A percentile compares a stretch with the other conserved stretches of the same genome.
These are phyloP conservation scores for Apiospora saccharicola DNA, from an alignment of 2,329 filamentous ascomycete species.

Conservation along the genomic window DNA sequence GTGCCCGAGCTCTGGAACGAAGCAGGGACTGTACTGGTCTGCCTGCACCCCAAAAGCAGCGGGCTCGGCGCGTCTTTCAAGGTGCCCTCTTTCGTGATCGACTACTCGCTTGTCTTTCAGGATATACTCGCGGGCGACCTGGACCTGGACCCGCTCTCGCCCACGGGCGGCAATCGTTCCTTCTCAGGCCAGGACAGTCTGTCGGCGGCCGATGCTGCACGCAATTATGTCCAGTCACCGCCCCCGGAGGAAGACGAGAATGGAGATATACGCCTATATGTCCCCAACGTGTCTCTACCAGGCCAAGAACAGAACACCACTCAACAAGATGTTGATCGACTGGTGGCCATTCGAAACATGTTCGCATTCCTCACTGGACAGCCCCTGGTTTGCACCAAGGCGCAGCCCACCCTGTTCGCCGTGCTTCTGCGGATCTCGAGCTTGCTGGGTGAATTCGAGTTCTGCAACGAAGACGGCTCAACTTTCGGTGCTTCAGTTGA, in stretches of 20 bases:
- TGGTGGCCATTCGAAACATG: slow-evolving; percentile 68
- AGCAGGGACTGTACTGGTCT: slow-evolving; percentile 62
- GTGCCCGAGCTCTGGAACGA: slow-evolving; percentile 74
- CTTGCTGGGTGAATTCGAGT: slow-evolving; percentile 65
- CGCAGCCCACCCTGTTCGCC: slow-evolving; percentile 59
- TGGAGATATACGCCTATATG: slow-evolving; percentile 59
- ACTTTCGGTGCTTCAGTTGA: slow-evolving; percentile 68
- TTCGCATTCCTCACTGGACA: slow-evolving; percentile 72
- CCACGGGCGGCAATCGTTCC: slow-evolving; percentile 40
- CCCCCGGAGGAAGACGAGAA: slow-evolving; percentile 43
- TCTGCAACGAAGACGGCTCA: slow-evolving; percentile 61
- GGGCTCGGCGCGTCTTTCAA: slow-evolving; percentile 66
- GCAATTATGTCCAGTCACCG: slow-evolving; percentile 45
- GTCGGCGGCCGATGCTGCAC: slow-evolving; percentile 56
- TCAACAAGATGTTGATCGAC: slow-evolving; percentile 58
- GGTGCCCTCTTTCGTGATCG: slow-evolving; percentile 61
- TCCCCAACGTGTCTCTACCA: slow-evolving; percentile 52
- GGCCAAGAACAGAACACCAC: slow-evolving; percentile 44
- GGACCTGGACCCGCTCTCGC: slow-evolving; percentile 50
- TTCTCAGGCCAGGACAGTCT: slow-evolving; percentile 58
- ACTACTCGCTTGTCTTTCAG: slow-evolving; percentile 61
- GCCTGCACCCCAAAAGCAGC: slow-evolving; percentile 60
- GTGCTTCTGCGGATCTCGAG: slow-evolving; percentile 62
- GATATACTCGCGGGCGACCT: slow-evolving; percentile 46
- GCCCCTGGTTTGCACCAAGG: slow-evolving; percentile 65